phyloP scores from a whole-genome alignment of 1,284 basidiomycete species.

The Leccinum subrobustum region DNA sequence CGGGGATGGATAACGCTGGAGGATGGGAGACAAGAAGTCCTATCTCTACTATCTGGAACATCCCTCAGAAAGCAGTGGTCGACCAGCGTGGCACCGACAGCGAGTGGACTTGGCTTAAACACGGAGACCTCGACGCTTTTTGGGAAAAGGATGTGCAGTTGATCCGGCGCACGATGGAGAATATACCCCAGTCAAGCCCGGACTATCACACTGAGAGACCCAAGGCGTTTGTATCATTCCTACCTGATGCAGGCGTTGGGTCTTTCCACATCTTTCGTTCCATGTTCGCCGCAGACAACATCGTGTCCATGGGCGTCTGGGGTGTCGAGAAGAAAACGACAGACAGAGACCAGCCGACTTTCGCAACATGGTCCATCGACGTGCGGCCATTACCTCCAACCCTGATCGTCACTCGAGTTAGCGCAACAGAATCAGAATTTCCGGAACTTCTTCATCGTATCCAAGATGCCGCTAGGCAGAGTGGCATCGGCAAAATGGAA shows the following conservation, averaged over 20 bases:
- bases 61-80: slow-evolving; percentile 15
- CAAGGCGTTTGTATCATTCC: slow-evolving; percentile 17
- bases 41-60: slow-evolving; percentile 45
- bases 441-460: slow-evolving; percentile 40
- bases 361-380: slow-evolving; percentile 57
- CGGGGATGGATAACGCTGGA: slow-evolving; percentile 28
- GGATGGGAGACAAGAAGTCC: slow-evolving; percentile 51
- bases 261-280: slow-evolving; percentile 17
- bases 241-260: slow-evolving; percentile 23
- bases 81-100: background rate
- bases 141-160: slow-evolving; percentile 16
- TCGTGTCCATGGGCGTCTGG: slow-evolving; percentile 34
- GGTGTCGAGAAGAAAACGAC: slow-evolving; percentile 34
- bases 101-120: slow-evolving; percentile 28
- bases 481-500: slow-evolving; percentile 47
- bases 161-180: slow-evolving; percentile 30
- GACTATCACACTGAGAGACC: slow-evolving; percentile 12
- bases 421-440: slow-evolving; percentile 39
- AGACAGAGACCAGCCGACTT: slow-evolving; percentile 26
- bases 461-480: slow-evolving; percentile 38
- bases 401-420: slow-evolving; percentile 52
- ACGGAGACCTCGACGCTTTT: slow-evolving; percentile 15
- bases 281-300: slow-evolving; percentile 10
- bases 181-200: slow-evolving; percentile 3
- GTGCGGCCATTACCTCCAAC: slow-evolving; percentile 34